Evolutionary conservation across 2,329 filamentous ascomycete species (phyloP).

Genomic region (Zymoseptoria tritici): DNA sequence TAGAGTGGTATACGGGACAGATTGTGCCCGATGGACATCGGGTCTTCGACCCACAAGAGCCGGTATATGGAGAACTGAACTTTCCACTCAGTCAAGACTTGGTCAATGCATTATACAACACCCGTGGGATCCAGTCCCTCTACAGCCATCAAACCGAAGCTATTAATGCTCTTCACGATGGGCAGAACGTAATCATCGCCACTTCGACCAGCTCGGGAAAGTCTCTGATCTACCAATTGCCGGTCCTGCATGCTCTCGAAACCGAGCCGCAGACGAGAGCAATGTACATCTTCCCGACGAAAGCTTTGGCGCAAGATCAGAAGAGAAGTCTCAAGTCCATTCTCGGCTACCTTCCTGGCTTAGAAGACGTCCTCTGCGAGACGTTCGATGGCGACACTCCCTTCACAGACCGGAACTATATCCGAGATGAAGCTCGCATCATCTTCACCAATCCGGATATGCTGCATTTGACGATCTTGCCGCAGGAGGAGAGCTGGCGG

Average conservation of each 20-base stretch:
- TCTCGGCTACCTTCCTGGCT: slow-evolving; percentile 67
- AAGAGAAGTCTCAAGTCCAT: slow-evolving; percentile 80
- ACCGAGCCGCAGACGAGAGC: slow-evolving; percentile 68
- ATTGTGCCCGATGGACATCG: slow-evolving; percentile 90
- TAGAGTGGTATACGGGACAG: slow-evolving; percentile 84
- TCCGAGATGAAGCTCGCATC: slow-evolving; percentile 81
- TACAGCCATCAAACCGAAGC: slow-evolving; percentile 92
- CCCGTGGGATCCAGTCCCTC: slow-evolving; percentile 73
- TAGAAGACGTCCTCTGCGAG: slow-evolving; percentile 73
- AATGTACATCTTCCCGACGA: slow-evolving; percentile 98
- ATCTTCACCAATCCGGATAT: slow-evolving; percentile 99
- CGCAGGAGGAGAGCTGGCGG: slow-evolving; percentile 85
- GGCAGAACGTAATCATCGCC: slow-evolving; percentile 80
- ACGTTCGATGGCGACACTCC: slow-evolving; percentile 95
- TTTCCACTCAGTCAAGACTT: slow-evolving; percentile 84
- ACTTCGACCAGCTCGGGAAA: slow-evolving; percentile 97
- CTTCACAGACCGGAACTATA: slow-evolving; percentile 66
- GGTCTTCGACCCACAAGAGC: slow-evolving; percentile 76
- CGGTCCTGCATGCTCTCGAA: slow-evolving; percentile 81
- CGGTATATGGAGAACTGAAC: slow-evolving; percentile 73
- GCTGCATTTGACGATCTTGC: slow-evolving; percentile 88
- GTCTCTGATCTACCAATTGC: slow-evolving; percentile 94
- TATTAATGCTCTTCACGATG: slow-evolving; percentile 77
- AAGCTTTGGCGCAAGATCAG: slow-evolving; percentile 92
- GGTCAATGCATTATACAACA: slow-evolving; percentile 95